Evolutionary conservation across 352 stramenopile genomes (phyloP).

Genomic region (Phytopythium vexans): DNA sequence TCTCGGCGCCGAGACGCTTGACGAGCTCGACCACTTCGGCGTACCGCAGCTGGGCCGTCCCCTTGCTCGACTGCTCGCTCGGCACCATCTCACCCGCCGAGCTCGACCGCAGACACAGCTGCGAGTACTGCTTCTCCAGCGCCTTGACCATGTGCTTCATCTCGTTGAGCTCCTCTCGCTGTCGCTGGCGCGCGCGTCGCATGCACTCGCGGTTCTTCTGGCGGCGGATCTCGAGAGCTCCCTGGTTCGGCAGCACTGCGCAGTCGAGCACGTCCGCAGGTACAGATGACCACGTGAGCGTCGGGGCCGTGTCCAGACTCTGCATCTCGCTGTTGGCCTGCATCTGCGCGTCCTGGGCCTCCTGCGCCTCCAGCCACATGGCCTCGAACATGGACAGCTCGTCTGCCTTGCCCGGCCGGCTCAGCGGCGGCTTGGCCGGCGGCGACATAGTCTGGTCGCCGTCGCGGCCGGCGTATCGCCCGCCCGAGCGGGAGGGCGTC

Average conservation of each 20-base stretch:
- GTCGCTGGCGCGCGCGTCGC: slow-evolving; percentile 28
- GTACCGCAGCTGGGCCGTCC: too few species aligned
- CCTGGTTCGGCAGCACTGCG: slow-evolving; percentile 12
- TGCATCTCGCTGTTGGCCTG: too few species aligned
- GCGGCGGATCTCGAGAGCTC: slow-evolving; percentile 24
- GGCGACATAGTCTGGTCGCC: too few species aligned
- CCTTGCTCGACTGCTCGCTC: too few species aligned
- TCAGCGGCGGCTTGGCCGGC: too few species aligned
- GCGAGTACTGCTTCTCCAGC: slow-evolving; percentile 34
- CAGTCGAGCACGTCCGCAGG: slow-evolving; percentile 6
- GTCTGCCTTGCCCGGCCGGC: too few species aligned
- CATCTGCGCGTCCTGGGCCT: too few species aligned
- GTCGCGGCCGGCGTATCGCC: too few species aligned
- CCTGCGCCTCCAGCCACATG: too few species aligned
- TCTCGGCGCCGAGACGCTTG: slow-evolving; percentile 17
- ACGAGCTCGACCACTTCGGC: background rate
- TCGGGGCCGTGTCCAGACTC: background rate
- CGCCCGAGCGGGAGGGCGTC: too few species aligned
- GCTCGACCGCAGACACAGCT: slow-evolving; percentile 19
- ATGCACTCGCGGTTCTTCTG: slow-evolving; percentile 47
- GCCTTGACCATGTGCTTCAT: slow-evolving; percentile 28
- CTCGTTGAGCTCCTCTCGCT: slow-evolving; percentile 23
- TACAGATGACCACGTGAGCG: slow-evolving; percentile 1
- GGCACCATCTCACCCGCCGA: too few species aligned
- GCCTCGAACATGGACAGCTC: too few species aligned